phyloP scores from a whole-genome alignment of 2,329 filamentous ascomycete species.

The Colletotrichum musicola region DNA sequence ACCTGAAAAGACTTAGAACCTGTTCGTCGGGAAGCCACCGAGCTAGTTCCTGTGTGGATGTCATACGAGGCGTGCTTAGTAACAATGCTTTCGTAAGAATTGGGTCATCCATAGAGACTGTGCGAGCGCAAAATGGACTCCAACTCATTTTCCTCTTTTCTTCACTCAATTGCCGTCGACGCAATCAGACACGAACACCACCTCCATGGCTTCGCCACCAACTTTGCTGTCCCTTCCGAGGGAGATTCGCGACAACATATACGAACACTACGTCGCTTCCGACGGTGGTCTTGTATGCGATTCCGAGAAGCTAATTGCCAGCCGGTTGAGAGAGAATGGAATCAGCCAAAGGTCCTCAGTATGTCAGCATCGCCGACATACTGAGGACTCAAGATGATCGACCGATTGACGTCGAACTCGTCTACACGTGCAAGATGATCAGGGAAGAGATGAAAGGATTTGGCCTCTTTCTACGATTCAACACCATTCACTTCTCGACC shows the following conservation, averaged over 20 bases:
- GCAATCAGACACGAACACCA: neutral
- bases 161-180: too few species aligned
- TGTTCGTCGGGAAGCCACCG: too few species aligned
- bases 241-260: neutral
- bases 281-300: neutral
- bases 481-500: slow-evolving; percentile 22
- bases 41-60: too few species aligned
- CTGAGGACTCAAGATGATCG: neutral
- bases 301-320: neutral
- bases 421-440: slow-evolving; percentile 4
- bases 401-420: slow-evolving; percentile 12
- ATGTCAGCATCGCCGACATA: neutral
- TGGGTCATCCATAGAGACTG: too few species aligned
- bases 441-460: neutral
- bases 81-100: too few species aligned
- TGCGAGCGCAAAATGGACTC: too few species aligned
- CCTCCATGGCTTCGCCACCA: neutral
- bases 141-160: too few species aligned
- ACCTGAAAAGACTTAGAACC: too few species aligned
- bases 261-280: neutral
- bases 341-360: neutral
- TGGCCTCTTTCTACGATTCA: slow-evolving; percentile 6
- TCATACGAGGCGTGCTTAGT: too few species aligned
- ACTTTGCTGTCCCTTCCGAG: neutral
- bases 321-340: neutral